Base-by-base conservation (phyloP, 768 basidiomycete genomes). In the Candolleomyces aberdarensis region DNA sequence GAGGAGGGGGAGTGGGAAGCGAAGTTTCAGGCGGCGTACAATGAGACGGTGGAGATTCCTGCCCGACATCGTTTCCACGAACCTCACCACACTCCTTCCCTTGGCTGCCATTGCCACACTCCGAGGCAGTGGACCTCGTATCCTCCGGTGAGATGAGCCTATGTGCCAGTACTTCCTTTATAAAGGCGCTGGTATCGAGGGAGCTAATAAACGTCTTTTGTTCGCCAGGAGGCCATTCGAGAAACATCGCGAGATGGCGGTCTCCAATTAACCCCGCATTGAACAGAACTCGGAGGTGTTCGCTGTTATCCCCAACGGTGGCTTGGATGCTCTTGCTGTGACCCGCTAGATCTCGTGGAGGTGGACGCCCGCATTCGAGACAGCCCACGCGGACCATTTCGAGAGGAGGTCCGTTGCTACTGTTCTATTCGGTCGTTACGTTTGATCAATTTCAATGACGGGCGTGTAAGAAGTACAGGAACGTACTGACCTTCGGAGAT, bases 191-290 rank as follows among this genome's bases (percentile, higher is more conserved):
- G 5, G 53, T 41, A 31, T 15, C 22, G 3, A 55, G 31, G 6
- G 5, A 19, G 11, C 19, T 32, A 22, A 55, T n/a, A n/a, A 55
- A 55, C 9, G 8, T n/a, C 20, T 19, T 17, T 17, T 31, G 53
- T 7, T 19, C 15, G 11, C 19, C 17, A 36, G 17, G 31, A 15
- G 53, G 17, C 53, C 53, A 55, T 15, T 22, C 32, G 4, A 55
- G 39, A n/a, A 55, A 40, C 26, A 55, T 14, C 3, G 32, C 10
- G 10, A 66, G 61, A 44, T 66, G 65, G 15, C 54, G 60, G 36
- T 63, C 62, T 22, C 62, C 59, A n/a, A 57, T 29, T 14, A 65
- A 36, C 22, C 65, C 62, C 36, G 44, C 59, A 3, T n/a, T 29
- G 15, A 36, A 54, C 22, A 65, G 49, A 15, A 15, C 26, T 5